phyloP scores from a whole-genome alignment of 495 filamentous ascomycete species.

The Trichoderma asperelloides region DNA sequence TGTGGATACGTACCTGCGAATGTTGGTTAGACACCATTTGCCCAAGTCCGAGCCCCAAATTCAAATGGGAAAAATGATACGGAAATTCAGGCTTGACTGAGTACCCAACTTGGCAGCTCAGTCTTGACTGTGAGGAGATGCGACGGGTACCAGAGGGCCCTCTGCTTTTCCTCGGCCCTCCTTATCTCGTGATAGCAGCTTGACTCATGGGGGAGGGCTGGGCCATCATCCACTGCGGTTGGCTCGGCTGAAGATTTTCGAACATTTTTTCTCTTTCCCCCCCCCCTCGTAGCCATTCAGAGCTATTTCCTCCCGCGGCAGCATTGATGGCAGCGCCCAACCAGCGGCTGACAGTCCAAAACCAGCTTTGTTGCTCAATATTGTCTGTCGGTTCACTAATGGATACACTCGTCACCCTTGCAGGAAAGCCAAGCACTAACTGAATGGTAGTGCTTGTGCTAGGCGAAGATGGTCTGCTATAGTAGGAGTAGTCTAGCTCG shows the following conservation, averaged over 20 bases:
- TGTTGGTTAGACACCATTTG: neutral
- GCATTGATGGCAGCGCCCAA: conserved; percentile 4
- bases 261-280: neutral
- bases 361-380: neutral
- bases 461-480: neutral
- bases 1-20: neutral
- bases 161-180: neutral
- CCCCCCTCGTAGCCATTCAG: neutral
- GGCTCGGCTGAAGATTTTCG: neutral
- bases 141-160: neutral
- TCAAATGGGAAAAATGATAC: neutral
- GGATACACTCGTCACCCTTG: neutral
- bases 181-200: neutral
- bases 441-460: neutral
- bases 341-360: neutral
- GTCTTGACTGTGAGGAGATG: neutral
- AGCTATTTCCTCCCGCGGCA: neutral
- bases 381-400: neutral
- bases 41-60: neutral
- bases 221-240: neutral
- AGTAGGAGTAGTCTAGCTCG: conserved; percentile 3
- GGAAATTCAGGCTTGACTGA: neutral
- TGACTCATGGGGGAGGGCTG: neutral
- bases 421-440: neutral
- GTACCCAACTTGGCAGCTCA: neutral